phyloP scores from a whole-genome alignment of 257 asterid genomes.

The Mentha longifolia region DNA sequence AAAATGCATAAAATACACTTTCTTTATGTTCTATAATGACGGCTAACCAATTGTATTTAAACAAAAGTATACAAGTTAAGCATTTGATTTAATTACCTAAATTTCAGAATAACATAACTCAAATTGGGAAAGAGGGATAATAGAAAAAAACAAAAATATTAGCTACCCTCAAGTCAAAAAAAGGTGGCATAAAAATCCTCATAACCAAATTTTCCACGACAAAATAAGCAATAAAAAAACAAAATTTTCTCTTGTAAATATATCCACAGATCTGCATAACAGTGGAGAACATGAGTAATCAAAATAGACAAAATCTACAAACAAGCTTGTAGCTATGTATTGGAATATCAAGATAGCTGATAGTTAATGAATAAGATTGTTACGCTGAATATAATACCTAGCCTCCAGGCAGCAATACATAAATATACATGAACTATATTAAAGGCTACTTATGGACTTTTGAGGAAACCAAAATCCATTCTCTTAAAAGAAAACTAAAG shows the following conservation, averaged over 20 bases:
- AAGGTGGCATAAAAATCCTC: not conserved
- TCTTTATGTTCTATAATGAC: not conserved
- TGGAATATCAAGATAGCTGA: conserved; percentile 18
- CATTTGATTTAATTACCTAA: conserved; percentile 16
- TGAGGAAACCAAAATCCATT: not conserved
- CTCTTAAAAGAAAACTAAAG: conserved; percentile 7
- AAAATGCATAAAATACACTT: not conserved
- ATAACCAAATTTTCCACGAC: not conserved
- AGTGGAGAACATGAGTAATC: not conserved
- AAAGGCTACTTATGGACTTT: not conserved
- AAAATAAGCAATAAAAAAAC: not conserved
- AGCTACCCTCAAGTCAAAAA: not conserved
- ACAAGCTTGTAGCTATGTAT: not conserved
- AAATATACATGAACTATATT: not conserved
- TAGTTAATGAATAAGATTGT: not conserved
- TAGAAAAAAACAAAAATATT: not conserved
- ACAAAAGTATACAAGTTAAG: conserved; percentile 1
- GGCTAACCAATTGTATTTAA: conserved; percentile 6
- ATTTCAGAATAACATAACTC: not conserved
- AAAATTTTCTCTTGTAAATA: not conserved
- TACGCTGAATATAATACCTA: not conserved
- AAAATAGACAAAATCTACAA: conserved; percentile 1
- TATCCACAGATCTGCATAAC: not conserved
- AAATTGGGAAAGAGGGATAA: not conserved
- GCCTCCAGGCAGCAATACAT: not conserved